Evolutionary conservation across 108 stramenopile species (phyloP), one percentile per base, ranked within the genome.

Genomic region (Poteriospumella lacustris): DNA sequence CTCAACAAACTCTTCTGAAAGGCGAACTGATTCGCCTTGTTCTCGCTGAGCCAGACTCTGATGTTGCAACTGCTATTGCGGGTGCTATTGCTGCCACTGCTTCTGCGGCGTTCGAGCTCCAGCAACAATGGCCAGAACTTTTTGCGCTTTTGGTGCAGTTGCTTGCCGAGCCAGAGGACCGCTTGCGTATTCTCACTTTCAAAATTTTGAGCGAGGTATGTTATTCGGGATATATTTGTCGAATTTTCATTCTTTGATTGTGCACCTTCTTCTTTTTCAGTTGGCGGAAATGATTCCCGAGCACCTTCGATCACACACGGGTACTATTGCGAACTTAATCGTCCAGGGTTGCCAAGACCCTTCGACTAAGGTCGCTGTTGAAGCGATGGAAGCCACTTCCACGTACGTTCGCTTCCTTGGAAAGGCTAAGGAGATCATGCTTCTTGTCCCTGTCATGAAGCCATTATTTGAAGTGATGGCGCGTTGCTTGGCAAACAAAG

Each of bases 221-320:
- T 73, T 24, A n/a, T n/a, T n/a, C n/a, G n/a, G n/a, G n/a, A n/a
- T n/a, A n/a, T n/a, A n/a, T n/a, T n/a, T n/a, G n/a, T n/a, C n/a
- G n/a, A n/a, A n/a, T n/a, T n/a, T 19, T 24, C 28, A 3, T 34
- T 64, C 15, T 31, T 64, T 64, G 12, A 5, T 24, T 64, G 28
- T 24, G 9, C 36, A 73, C 36, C 26, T 93, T 44, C 78, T 96
- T 0, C 85, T 96, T 78, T 76, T 79, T 59, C 94, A 96, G 89
- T 90, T 96, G 90, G 92, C 95, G 19, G 94, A 95, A 52, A 94
- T 93, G 42, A 87, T 97, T 68, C 92, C 89, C 12, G 82, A 85
- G 68, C 90, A 90, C 68, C 82, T 96, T 42, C 89, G 87, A 79
- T 78, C 82, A 1, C 91, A 94, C 68, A 91, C 95, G 78, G 78